Evolutionary conservation across 768 basidiomycete species (phyloP).

Genomic region (Lentinula raphanica): DNA sequence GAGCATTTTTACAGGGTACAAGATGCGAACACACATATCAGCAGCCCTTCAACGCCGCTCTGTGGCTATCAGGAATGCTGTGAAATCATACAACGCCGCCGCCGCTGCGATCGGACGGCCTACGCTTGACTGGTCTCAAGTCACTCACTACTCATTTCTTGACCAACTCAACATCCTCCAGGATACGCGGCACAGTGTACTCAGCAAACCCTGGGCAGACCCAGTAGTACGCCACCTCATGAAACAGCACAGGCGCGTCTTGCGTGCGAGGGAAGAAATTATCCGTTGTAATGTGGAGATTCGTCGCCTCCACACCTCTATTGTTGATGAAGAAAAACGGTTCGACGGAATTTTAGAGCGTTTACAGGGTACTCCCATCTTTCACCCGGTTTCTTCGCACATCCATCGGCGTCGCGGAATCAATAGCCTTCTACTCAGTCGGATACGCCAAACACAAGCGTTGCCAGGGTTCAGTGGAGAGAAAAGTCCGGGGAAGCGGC

Average conservation of each 20-base stretch:
- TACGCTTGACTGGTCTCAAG: constrained; percentile 16
- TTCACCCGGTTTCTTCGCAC: background rate
- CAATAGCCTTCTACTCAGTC: background rate
- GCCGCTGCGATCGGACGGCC: constrained; percentile 15
- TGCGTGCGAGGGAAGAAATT: constrained; percentile 26
- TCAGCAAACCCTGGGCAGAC: constrained; percentile 28
- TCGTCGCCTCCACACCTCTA: constrained; percentile 16
- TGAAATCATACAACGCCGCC: constrained; percentile 24
- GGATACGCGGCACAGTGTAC: constrained; percentile 23
- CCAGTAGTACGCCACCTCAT: constrained; percentile 17
- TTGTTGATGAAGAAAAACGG: constrained; percentile 17
- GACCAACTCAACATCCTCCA: constrained; percentile 25
- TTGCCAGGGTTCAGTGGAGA: background rate
- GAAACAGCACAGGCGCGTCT: constrained; percentile 21
- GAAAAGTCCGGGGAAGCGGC: no score
- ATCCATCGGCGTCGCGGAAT: background rate
- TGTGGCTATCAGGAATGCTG: constrained; percentile 24
- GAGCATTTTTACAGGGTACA: constrained; percentile 23
- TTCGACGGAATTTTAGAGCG: background rate
- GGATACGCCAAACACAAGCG: background rate
- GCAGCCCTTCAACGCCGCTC: constrained; percentile 25
- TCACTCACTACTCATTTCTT: constrained; percentile 16
- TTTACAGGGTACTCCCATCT: background rate
- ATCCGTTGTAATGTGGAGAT: constrained; percentile 27
- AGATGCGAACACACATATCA: constrained; percentile 25